Evolutionary conservation across 176 grass and related monocot genomes (phyloP).

Genomic region (Elymus sibiricus): DNA sequence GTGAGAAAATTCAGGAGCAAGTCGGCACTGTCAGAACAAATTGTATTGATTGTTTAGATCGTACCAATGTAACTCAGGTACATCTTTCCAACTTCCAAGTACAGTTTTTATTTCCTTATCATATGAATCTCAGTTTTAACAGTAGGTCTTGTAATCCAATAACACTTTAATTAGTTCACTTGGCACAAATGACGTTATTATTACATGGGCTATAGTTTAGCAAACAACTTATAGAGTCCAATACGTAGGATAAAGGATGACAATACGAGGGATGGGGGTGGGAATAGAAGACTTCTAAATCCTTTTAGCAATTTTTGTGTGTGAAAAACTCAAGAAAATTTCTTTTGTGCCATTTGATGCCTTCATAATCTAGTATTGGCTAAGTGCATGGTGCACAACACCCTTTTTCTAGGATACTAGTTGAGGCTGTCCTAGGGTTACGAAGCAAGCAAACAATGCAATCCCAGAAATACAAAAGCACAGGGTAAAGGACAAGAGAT

Average conservation of each 20-base stretch:
- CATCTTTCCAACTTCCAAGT: constrained; percentile 7
- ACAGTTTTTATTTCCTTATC: constrained; percentile 17
- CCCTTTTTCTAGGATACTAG: not conserved
- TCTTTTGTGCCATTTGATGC: not conserved
- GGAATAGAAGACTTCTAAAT: not conserved
- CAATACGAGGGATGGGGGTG: not conserved
- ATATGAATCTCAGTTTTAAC: constrained; percentile 1
- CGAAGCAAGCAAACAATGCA: not conserved
- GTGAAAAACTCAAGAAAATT: not conserved
- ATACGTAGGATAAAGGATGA: not conserved
- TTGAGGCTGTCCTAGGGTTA: not conserved
- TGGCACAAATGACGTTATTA: not conserved
- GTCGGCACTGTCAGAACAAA: constrained; percentile 77
- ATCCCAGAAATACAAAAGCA: not conserved
- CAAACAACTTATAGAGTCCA: not conserved
- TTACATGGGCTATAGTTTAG: not conserved
- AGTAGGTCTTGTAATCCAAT: not conserved
- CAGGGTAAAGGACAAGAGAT: not conserved
- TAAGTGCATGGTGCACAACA: not conserved
- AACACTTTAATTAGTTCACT: not conserved
- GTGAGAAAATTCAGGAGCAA: constrained; percentile 71
- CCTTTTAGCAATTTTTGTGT: not conserved
- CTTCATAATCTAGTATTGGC: not conserved
- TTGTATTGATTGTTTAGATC: constrained; percentile 97
- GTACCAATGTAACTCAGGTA: constrained; percentile 99